Conservation (phyloP, 768 basidiomycete genomes). For the Amanita thiersii region DNA sequence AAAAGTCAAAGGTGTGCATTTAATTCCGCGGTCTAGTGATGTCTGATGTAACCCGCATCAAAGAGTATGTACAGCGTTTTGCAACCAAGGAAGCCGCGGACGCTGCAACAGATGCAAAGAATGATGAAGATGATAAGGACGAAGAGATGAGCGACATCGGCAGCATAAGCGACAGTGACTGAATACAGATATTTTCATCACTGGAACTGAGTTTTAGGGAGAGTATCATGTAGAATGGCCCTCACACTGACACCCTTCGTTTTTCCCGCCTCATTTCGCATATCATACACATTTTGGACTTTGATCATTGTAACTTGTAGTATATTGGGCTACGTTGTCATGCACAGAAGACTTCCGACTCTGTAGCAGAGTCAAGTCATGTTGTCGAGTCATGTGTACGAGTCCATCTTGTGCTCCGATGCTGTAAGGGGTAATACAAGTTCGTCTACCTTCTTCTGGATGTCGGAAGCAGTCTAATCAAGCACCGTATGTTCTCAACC, state of each 20-base stretch:
- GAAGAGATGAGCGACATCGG: slow-evolving; percentile 86
- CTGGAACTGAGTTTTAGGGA: no score
- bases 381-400: not conserved
- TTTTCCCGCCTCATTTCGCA: not conserved
- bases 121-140: slow-evolving; percentile 66
- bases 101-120: slow-evolving; percentile 51
- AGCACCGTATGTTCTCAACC: slow-evolving; percentile 5
- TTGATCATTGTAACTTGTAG: slow-evolving; percentile 11
- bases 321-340: slow-evolving; percentile 14
- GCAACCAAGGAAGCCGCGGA: slow-evolving; percentile 90
- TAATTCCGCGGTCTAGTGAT: not conserved
- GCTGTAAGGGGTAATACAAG: slow-evolving; percentile 41
- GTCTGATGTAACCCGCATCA: slow-evolving; percentile 1
- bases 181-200: slow-evolving; percentile 10
- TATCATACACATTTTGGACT: slow-evolving; percentile 1
- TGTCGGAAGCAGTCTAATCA: slow-evolving; percentile 56
- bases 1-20: slow-evolving; percentile 74
- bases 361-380: slow-evolving; percentile 2
- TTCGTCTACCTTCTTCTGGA: slow-evolving; percentile 70
- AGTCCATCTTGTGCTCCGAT: slow-evolving; percentile 9
- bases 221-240: no score
- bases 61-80: slow-evolving; percentile 93
- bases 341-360: slow-evolving; percentile 11
- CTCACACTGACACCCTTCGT: no score
- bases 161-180: slow-evolving; percentile 70